Evolutionary conservation across 192 early-diverging fungal genomes (phyloP), one percentile per base, ranked within the genome.

Genomic region (Linnemannia zychae): DNA sequence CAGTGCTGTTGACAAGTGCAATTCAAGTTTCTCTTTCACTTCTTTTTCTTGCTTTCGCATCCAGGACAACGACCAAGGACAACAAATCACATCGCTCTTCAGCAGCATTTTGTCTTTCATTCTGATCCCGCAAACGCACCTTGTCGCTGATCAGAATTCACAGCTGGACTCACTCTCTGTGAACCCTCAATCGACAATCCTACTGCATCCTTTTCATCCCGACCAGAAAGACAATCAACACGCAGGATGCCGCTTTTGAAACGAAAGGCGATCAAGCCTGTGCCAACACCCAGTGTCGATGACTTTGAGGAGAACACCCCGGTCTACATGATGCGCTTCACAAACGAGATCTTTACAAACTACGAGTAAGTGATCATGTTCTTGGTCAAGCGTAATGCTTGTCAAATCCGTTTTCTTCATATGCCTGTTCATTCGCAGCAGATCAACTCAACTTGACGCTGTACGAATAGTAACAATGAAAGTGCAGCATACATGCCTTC

Each of bases 301-400:
- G 83, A 85, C 46, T 85, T 85, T 79, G 83, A 88, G 13, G 71
- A 57, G 15, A 89, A 91, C 34, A 67, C 49, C 20, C 86, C 87
- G 57, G 91, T 92, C 38, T 92, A 87, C 86, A 86, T 91, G 74
- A 88, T 92, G 72, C 74, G 77, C 15, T 88, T 88, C 68, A 92
- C 91, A 9, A 88, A 90, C 49, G 92, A 93, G 84, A 80, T 92
- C 75, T 93, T 93, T 44, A 88, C 92, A 31, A 79, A 47, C 46
- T 93, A 93, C 53, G 89, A 91, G 92, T 92, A 92, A 80, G 73
- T 13, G 24, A 63, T 63, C 57, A 4, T 63, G 57, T 31, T 11
- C 28, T 63, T 28, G 4, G 9, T 31, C 28, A 7, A 3, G 24
- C 15, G 1, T n/a, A 31, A 6, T 6, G 40, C 24, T 3, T 63